Base-by-base conservation (phyloP, 352 stramenopile genomes). In the Globisporangium rhizosaccharum region DNA sequence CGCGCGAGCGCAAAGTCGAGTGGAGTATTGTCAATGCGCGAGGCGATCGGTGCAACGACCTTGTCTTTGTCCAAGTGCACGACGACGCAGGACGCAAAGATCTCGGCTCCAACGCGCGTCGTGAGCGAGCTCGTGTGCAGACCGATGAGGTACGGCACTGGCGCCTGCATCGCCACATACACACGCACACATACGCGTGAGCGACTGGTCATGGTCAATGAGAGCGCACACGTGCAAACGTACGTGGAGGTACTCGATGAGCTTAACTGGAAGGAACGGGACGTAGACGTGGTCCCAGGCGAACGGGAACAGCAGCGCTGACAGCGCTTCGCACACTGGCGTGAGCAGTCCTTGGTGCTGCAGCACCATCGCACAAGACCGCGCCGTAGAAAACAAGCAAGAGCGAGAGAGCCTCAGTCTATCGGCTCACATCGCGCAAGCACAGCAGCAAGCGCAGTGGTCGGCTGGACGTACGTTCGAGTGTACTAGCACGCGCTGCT, bases 221-320 rank as follows among this genome's bases (percentile, higher is more conserved):
- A 23, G 25, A 23, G 18, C 20, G 50, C n/a, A 51, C 49, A 58
- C 3, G 7, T 25, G 23, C 25, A 44, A 36, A 51, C 66, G 14
- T 59, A 87, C 77, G 56, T 90, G 78, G 10, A 96, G 59, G 57
- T 93, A 94, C 52, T 96, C 81, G 49, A 93, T 86, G 39, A 96
- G 61, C 59, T 88, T 80, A 41, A 87, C 70, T 0, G 87, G 87
- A 2, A 94, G 78, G 41, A 95, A 87, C 18, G 87, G 85, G 12
- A 95, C 85, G 67, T 91, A 95, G 25, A 94, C 85, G 63, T 96
- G 87, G 48, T 88, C 78, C 85, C 86, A 96, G 1, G 56, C 72
- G 41, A 96, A 92, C 5, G 87, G 87, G 56, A 88, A 95, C 36
- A 96, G 61, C 45, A 96, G 63, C n/a, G 81, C 72, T 46, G 67